These are phyloP conservation scores for Carallia brachiata DNA, from an alignment of 345 rosid species.

Conservation along the genomic window DNA sequence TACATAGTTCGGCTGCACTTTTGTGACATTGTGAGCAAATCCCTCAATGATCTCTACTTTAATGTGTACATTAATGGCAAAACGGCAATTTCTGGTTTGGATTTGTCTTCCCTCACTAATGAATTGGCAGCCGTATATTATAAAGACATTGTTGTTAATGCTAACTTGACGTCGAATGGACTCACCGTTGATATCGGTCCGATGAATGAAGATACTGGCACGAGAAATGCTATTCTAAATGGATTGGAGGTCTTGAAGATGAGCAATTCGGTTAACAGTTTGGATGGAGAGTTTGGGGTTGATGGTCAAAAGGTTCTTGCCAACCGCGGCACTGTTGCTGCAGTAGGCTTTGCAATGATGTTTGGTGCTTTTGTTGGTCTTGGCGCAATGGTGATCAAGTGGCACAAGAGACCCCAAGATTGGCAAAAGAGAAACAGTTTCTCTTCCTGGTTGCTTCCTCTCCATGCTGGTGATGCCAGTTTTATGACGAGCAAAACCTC, in stretches of 20 bases:
- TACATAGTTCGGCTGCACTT: conserved; percentile 28
- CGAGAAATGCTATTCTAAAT: conserved; percentile 9
- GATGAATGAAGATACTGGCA: conserved; percentile 2
- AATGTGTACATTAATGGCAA: conserved; percentile 4
- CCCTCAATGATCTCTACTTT: background rate
- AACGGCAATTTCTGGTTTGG: conserved; percentile 3
- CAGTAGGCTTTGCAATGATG: conserved; percentile 12
- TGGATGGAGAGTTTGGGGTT: conserved; percentile 19
- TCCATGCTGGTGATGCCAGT: background rate
- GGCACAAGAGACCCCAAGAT: conserved; percentile 18
- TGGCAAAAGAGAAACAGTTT: conserved; percentile 16
- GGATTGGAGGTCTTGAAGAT: conserved; percentile 12
- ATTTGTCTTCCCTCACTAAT: conserved; percentile 3
- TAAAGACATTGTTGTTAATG: conserved; percentile 11
- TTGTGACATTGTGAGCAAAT: conserved; percentile 3
- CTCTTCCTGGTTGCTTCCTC: conserved; percentile 3
- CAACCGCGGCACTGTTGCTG: conserved; percentile 1
- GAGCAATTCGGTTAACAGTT: conserved; percentile 14
- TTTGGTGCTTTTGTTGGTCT: conserved; percentile 9
- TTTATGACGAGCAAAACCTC: conserved; percentile 1
- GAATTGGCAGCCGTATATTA: conserved; percentile 6
- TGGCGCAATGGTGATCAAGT: conserved; percentile 7
- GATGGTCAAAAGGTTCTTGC: background rate
- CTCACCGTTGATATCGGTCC: background rate
- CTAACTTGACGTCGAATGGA: background rate